These are phyloP conservation scores for Fusarium sp. DNA, from an alignment of 2,329 filamentous ascomycete species.

Conservation along the genomic window DNA sequence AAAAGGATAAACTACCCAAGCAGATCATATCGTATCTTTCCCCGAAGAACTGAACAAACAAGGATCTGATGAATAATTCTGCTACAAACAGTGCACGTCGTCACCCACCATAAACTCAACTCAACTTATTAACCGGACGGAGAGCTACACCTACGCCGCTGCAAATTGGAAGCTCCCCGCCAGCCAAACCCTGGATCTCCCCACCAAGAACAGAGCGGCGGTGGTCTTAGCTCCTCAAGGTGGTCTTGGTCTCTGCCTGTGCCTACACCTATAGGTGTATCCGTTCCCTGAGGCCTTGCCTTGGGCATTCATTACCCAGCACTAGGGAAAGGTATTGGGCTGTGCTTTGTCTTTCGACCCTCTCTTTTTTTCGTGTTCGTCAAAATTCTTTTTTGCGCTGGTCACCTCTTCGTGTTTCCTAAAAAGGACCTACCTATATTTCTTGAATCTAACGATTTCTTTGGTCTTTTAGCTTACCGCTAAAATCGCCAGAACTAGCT, in stretches of 20 bases:
- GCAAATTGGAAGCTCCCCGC: conserved; percentile 15
- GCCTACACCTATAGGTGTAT: not conserved
- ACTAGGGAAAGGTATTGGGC: conserved; percentile 17
- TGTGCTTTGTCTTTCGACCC: conserved; percentile 25
- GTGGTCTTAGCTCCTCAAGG: conserved; percentile 30
- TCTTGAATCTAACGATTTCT: not conserved
- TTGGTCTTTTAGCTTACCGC: conserved; percentile 34
- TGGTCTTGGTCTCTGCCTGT: not conserved
- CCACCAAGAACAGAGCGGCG: conserved; percentile 13
- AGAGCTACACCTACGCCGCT: conserved; percentile 14
- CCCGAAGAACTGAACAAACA: not conserved
- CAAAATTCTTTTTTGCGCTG: not conserved
- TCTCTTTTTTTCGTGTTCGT: conserved; percentile 6
- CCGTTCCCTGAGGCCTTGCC: not conserved
- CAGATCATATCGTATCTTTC: not conserved
- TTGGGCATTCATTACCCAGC: conserved; percentile 23
- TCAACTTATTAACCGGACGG: not conserved
- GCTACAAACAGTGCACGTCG: conserved; percentile 27
- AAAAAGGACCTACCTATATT: not conserved
- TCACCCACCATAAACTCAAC: conserved; percentile 21
- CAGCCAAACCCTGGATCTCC: conserved; percentile 20
- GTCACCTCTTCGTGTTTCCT: not conserved
- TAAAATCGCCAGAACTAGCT: conserved; percentile 8
- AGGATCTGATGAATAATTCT: not conserved
- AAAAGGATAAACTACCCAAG: not conserved